Percentiles rank a stretch among this genome's conserved stretches.
Conservation (phyloP, 371 early-diverging fungal species). For the Mortierella polycephala region DNA sequence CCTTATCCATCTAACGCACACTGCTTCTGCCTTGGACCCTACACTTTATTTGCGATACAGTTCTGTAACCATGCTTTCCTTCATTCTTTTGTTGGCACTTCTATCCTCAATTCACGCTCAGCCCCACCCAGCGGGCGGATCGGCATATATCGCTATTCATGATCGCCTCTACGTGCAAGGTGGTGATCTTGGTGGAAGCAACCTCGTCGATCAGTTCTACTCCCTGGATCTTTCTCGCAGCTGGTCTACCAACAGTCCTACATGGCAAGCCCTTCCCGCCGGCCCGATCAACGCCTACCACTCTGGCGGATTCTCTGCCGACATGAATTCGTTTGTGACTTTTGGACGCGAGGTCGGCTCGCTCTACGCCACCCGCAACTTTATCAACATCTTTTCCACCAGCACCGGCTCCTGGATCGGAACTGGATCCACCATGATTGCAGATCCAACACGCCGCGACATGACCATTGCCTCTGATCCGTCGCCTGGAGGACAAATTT, state of each 20-base stretch:
- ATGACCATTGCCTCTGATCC: constrained; percentile 28
- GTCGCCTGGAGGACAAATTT: constrained; percentile 10
- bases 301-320: constrained; percentile 24
- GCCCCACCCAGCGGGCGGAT: constrained; percentile 16
- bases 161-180: constrained; percentile 24
- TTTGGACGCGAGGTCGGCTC: constrained; percentile 23
- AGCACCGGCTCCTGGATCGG: constrained; percentile 28
- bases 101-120: constrained; percentile 7
- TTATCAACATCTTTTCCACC: constrained; percentile 28
- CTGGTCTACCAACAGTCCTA: constrained; percentile 20
- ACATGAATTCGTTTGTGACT: constrained; percentile 22
- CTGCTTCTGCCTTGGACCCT: no score
- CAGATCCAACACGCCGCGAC: constrained; percentile 23
- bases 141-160: constrained; percentile 12
- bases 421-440: constrained; percentile 15
- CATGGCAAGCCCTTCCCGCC: constrained; percentile 19
- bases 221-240: constrained; percentile 19
- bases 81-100: constrained; percentile 3
- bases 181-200: constrained; percentile 26
- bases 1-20: no score
- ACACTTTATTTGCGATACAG: not conserved
- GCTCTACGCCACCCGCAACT: constrained; percentile 20
- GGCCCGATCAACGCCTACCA: constrained; percentile 35
- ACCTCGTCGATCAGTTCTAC: constrained; percentile 27
- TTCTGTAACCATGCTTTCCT: constrained; percentile 2